Base-by-base conservation (phyloP, 176 grass and related monocot genomes). In the Triticum timopheevii region DNA sequence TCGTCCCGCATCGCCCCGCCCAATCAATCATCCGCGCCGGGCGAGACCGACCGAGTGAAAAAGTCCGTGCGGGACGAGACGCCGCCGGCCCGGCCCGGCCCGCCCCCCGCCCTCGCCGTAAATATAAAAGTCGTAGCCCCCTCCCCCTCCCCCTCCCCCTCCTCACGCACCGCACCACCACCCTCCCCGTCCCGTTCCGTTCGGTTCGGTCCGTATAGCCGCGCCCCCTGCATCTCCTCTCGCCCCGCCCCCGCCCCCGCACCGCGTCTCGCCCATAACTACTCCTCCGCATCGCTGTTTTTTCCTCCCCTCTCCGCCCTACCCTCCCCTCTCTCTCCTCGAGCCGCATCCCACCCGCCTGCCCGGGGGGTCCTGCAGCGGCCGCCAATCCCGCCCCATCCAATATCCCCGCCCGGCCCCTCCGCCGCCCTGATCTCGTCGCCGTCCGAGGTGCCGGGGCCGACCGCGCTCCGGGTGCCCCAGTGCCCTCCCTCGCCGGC, bases 201-300 rank as follows among this genome's bases (percentile, higher is more conserved):
- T 76, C 73, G 78, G 42, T 35, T 35, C 44, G 44, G 11, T 52
- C 77, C 78, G 35, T 80, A 81, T 85, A 76, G 81, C 83, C 13
- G 76, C 87, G 76, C 65, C 31, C 75, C 44, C n/a, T 52, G n/a
- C 42, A 36, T 52, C 49, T 17, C 49, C 50, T 6, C 45, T 15
- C 13, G 4, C 4, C 45, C 17, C 50, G 49, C 47, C 47, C 16
- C 49, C 49, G 25, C 30, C 64, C 22, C 56, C 69, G 73, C 52
- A 44, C 20, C 61, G 78, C 76, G 16, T 17, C 5, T 31, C 76
- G 50, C 84, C 36, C 80, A 35, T 74, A 87, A 58, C 84, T 22
- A 75, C 42, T 75, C 78, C 63, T 76, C 44, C 73, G 73, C 73
- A 52, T 31, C 73, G 44, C 73, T 76, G 45, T 76, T 54, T 76